A percentile compares a stretch with the other conserved stretches of the same genome.
Evolutionary conservation across 2,329 filamentous ascomycete genomes (phyloP).

Genomic region (Coleophoma eucalyptorum): DNA sequence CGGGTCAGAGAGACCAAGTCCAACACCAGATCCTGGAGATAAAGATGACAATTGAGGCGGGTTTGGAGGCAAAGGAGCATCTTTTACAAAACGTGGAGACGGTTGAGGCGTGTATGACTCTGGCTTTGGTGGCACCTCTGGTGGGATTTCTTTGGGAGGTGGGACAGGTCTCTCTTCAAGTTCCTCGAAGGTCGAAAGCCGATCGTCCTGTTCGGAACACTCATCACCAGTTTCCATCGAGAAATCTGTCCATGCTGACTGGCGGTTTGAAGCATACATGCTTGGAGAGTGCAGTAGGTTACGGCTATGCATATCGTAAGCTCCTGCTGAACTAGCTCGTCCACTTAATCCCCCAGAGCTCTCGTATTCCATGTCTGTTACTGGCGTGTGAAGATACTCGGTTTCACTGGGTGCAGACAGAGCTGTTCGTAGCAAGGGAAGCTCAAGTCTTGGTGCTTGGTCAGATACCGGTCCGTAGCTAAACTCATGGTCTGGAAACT

Average conservation of each 20-base stretch:
- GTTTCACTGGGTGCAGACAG: constrained; percentile 13
- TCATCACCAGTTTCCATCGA: constrained; percentile 20
- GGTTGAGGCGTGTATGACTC: constrained; percentile 20
- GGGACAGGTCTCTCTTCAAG: constrained; percentile 32
- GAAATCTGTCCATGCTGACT: constrained; percentile 25
- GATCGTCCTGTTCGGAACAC: constrained; percentile 12
- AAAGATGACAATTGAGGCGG: constrained; percentile 18
- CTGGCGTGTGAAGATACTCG: constrained; percentile 18
- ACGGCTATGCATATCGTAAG: constrained; percentile 13
- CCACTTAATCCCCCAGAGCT: constrained; percentile 20
- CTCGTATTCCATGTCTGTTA: constrained; percentile 27
- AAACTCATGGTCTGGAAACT: background rate
- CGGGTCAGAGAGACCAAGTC: constrained; percentile 14
- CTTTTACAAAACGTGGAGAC: constrained; percentile 12
- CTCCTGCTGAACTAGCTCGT: constrained; percentile 9
- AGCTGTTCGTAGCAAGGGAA: constrained; percentile 20
- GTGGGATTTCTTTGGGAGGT: constrained; percentile 37
- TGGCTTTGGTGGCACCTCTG: constrained; percentile 17
- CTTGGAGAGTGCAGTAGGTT: constrained; percentile 11
- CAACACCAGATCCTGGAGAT: constrained; percentile 18
- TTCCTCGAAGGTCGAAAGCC: constrained; percentile 13
- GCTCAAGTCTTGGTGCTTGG: constrained; percentile 13
- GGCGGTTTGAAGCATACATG: constrained; percentile 15
- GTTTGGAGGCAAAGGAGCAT: constrained; percentile 5
- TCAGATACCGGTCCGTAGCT: constrained; percentile 1